Percentiles rank a stretch among this genome's conserved stretches.
These are phyloP conservation scores for Aegle marmelos DNA, from an alignment of 345 rosid genomes.

Conservation along the genomic window DNA sequence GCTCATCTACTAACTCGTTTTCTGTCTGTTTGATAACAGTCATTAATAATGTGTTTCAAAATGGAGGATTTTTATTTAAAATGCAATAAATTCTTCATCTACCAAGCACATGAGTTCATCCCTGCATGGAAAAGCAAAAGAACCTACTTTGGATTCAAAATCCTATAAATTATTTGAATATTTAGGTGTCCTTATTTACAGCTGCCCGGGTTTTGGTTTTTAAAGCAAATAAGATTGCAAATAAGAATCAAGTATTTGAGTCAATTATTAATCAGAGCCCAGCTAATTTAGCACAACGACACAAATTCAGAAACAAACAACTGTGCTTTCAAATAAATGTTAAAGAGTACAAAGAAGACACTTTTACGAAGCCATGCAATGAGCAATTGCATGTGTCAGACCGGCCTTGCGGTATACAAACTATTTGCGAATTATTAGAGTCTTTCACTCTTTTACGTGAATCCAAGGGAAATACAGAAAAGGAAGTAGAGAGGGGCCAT, in stretches of 20 bases:
- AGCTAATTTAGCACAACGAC: background rate
- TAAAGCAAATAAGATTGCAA: background rate
- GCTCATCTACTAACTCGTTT: too few relatives aligned
- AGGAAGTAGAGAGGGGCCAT: background rate
- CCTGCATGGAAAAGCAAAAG: background rate
- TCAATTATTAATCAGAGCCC: background rate
- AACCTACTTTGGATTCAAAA: background rate
- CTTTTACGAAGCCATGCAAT: background rate
- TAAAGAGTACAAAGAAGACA: background rate
- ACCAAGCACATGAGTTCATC: slow-evolving; percentile 26
- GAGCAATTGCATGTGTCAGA: background rate
- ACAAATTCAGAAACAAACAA: background rate
- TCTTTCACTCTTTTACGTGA: background rate
- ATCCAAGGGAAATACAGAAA: background rate
- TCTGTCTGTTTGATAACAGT: background rate
- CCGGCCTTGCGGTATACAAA: background rate
- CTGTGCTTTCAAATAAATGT: background rate
- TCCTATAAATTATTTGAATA: background rate
- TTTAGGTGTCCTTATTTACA: background rate
- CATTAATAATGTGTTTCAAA: background rate
- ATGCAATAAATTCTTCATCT: slow-evolving; percentile 31
- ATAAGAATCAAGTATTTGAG: background rate
- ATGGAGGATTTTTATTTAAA: slow-evolving; percentile 1
- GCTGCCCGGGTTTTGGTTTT: background rate
- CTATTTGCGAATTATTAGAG: background rate